phyloP scores from a whole-genome alignment of 1,284 basidiomycete species.

The Volvariella surrecta region DNA sequence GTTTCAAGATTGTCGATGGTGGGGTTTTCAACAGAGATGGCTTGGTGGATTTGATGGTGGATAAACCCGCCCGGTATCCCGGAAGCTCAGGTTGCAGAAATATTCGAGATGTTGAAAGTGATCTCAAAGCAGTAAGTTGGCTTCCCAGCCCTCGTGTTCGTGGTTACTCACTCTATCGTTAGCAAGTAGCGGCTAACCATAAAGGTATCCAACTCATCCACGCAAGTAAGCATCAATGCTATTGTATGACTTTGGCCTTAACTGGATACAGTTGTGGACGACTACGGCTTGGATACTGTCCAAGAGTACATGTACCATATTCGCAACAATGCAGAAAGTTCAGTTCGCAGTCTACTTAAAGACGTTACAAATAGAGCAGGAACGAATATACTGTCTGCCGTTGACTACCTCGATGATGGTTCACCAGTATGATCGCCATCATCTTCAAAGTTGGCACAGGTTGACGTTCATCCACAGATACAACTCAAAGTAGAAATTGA shows the following conservation, averaged over 20 bases:
- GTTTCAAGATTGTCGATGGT: constrained; percentile 86
- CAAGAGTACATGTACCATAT: constrained; percentile 93
- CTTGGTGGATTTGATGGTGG: constrained; percentile 74
- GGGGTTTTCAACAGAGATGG: constrained; percentile 78
- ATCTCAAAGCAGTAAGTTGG: constrained; percentile 74
- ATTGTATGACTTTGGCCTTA: constrained; percentile 10
- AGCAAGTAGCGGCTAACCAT: constrained; percentile 95
- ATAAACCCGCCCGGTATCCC: constrained; percentile 80
- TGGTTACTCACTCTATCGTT: constrained; percentile 1
- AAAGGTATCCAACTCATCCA: constrained; percentile 85
- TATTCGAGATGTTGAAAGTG: constrained; percentile 85
- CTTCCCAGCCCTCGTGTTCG: constrained; percentile 1
- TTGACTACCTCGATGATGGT: constrained; percentile 85
- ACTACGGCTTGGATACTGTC: constrained; percentile 82
- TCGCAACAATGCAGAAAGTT: constrained; percentile 83
- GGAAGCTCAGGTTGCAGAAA: constrained; percentile 80
- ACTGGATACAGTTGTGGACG: constrained; percentile 57
- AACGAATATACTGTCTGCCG: constrained; percentile 56
- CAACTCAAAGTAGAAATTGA: constrained; percentile 77
- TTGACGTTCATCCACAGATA: constrained; percentile 41
- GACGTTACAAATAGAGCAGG: constrained; percentile 68
- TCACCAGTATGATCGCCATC: constrained; percentile 48
- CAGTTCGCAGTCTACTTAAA: constrained; percentile 78
- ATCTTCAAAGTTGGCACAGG: constrained; percentile 3
- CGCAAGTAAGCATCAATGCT: constrained; percentile 39